These are phyloP conservation scores for Podospora pseudopauciseta DNA, from an alignment of 495 filamentous ascomycete species.

Conservation along the genomic window DNA sequence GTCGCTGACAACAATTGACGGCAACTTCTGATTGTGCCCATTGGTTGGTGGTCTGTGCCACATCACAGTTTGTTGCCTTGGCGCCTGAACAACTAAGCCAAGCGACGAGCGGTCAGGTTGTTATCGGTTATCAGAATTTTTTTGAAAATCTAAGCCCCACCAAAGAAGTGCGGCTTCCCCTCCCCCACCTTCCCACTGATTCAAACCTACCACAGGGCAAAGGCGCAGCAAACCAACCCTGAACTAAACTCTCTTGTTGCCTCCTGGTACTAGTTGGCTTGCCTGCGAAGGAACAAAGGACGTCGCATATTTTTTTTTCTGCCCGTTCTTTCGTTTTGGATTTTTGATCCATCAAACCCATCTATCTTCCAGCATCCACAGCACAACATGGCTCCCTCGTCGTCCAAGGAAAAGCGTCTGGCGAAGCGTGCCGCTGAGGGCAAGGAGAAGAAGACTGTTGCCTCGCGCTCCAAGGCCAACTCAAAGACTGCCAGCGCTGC, in stretches of 20 bases:
- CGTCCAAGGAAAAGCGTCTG: constrained; percentile 95
- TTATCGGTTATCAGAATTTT: constrained; percentile 40
- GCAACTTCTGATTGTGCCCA: background rate
- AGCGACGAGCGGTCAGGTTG: constrained; percentile 14
- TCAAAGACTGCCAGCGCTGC: constrained; percentile 64
- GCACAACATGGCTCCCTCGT: constrained; percentile 75
- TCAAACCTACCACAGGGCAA: constrained; percentile 27
- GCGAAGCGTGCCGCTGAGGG: constrained; percentile 85
- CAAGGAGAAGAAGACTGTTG: constrained; percentile 70
- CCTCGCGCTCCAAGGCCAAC: constrained; percentile 62
- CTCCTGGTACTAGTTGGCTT: constrained; percentile 14
- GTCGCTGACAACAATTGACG: background rate
- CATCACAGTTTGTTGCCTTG: constrained; percentile 22
- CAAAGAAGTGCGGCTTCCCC: constrained; percentile 30
- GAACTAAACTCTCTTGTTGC: constrained; percentile 16
- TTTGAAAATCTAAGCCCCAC: constrained; percentile 35
- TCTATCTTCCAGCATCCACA: constrained; percentile 7
- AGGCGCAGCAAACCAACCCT: constrained; percentile 22
- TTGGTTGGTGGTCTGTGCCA: background rate
- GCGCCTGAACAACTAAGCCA: constrained; percentile 24
- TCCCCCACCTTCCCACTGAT: constrained; percentile 26
- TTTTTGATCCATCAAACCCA: background rate
- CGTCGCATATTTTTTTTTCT: constrained; percentile 11
- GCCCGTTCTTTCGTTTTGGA: constrained; percentile 19
- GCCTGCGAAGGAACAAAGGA: constrained; percentile 19